These are phyloP conservation scores for Lepidium aucheri DNA, from an alignment of 345 rosid species.

Conservation along the genomic window DNA sequence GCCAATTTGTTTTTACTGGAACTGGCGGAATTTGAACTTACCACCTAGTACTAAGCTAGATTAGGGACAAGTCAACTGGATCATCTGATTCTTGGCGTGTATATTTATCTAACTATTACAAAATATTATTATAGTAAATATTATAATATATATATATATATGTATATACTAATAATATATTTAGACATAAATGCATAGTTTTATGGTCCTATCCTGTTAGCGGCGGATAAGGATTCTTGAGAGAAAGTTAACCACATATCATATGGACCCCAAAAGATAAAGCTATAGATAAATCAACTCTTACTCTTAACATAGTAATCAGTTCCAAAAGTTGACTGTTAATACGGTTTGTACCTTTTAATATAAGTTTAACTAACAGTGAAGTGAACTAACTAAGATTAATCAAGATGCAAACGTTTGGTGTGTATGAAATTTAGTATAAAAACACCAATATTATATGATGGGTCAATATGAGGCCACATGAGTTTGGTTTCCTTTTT, in stretches of 20 bases:
- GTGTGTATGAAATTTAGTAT: constrained; percentile 4
- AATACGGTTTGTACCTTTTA: not conserved
- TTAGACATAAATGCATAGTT: not conserved
- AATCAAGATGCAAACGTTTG: not conserved
- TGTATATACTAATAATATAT: no score
- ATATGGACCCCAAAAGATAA: not conserved
- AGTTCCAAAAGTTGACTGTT: not conserved
- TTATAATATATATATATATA: no score
- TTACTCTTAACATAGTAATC: not conserved
- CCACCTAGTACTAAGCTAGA: no score
- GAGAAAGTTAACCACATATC: not conserved
- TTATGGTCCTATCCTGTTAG: not conserved
- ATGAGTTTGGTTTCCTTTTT: not conserved
- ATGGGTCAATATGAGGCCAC: not conserved
- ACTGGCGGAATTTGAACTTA: no score
- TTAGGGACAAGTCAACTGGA: no score
- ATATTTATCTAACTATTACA: no score
- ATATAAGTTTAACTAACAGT: not conserved
- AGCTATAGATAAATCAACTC: not conserved
- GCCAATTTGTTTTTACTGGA: no score
- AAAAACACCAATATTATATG: not conserved
- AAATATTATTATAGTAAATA: no score
- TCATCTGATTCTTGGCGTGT: no score
- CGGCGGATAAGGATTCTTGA: not conserved
- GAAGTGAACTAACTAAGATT: not conserved